Base-by-base conservation (phyloP, 495 filamentous ascomycete genomes). In the Chaetomium tenue region DNA sequence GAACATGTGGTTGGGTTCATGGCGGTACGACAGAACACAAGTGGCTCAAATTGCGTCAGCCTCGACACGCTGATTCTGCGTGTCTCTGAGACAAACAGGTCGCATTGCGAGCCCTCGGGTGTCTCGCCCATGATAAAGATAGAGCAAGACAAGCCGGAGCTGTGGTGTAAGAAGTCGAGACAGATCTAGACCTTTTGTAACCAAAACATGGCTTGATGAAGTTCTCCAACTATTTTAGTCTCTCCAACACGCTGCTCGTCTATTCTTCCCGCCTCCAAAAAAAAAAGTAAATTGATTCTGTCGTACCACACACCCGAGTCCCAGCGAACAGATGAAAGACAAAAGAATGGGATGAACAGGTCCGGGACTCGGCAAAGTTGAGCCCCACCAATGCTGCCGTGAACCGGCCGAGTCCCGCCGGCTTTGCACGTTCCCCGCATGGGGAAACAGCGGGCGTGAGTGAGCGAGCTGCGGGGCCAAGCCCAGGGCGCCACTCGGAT, bases 61-160 rank as follows among this genome's bases (percentile, higher is more conserved):
- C 47, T 11, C 20, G 20, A 22, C 47, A 23, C 20, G 47, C 20
- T 23, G 20, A 39, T 22, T 20, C 30, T 6, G 53, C 30, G 7
- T 55, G 53, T 30, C 53, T 55, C 40, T 55, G 53, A 22, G 30
- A n/a, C 28, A 26, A 8, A 12, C 16, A 44, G n/a, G 46, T 37
- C 33, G 1, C 33, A 37, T 37, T 8, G 46, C 8, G 20, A n/a
- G 37, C 52, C 37, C 4, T 37, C 26, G 12, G 44, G n/a, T 47
- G 44, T n/a, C 15, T 47, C 44, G 28, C 6, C 30, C 30, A 25
- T 22, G 53, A 40, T 40, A 56, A 40, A 56, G 53, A 56, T 56
- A 56, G 53, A 18, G 6, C n/a, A 39, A 20, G 53, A 56, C 53
- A 56, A 22, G 3, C 30, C 37, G 8, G 33, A 37, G 20, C 53